Evolutionary conservation across 139 green algal genomes (phyloP), one percentile per base, ranked within the genome.

Genomic region (Pleodorina starrii): DNA sequence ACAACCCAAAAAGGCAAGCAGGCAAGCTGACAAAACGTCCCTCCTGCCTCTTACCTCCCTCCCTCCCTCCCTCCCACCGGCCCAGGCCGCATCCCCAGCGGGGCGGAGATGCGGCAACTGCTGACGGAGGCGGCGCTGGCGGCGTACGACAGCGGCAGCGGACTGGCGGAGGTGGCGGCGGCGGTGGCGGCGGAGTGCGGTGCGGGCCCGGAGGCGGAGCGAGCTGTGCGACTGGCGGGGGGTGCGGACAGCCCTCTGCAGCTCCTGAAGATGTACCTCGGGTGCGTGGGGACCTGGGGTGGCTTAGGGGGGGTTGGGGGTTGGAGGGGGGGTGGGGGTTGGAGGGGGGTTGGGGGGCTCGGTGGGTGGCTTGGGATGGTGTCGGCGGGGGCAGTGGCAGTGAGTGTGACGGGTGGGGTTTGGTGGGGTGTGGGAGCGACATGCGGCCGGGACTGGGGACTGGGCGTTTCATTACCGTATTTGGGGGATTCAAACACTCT

Each of bases 111-210:
- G 66, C 66, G 66, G 38, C 48, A n/a, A 9, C n/a, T 88, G 83
- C 83, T 88, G 83, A 54, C 68, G 68, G 83, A 79, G 66, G 83
- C 83, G 83, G 83, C 83, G 7, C 35, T 80, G 66, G 83, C 83
- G 46, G 83, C 68, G 83, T 54, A 48, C 43, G 63, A 9, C 66
- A 44, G 40, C 14, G 63, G 14, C 25, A 40, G 46, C 38, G 46
- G 63, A 10, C 43, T 88, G 66, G 23, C 46, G 63, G 66, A 51
- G 32, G 68, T 72, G 46, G 83, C 66, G 19, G 17, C 7, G 46
- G 32, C 1, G 66, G 83, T 54, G 46, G 27, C 38, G 46, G 44
- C 1, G 17, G 66, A 25, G n/a, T 75, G 66, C 21, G 83, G 32
- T 0, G 35, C 19, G 32, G 68, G 44, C 1, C 46, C 83, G 6